Evolutionary conservation across 148 eudicot genomes (phyloP).

Genomic region (Nepenthes gracilis): DNA sequence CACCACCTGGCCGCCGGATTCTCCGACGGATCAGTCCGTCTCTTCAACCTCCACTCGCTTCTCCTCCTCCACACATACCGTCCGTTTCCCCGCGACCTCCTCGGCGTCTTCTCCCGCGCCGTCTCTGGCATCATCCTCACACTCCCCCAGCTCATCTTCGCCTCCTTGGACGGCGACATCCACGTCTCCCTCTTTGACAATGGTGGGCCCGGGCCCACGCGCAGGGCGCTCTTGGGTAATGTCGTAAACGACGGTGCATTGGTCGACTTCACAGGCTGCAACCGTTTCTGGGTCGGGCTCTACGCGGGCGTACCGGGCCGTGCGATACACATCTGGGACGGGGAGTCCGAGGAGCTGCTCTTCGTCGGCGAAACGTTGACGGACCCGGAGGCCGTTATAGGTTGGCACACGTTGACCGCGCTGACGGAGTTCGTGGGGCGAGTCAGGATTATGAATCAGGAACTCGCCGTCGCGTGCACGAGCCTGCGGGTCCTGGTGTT

Average conservation of each 20-base stretch:
- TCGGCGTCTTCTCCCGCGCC: slow-evolving; percentile 63
- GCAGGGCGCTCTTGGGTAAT: slow-evolving; percentile 52
- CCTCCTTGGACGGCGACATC: slow-evolving; percentile 70
- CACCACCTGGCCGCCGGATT: slow-evolving; percentile 67
- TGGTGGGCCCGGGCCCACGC: slow-evolving; percentile 12
- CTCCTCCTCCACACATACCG: slow-evolving; percentile 42
- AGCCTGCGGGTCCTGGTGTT: slow-evolving; percentile 29
- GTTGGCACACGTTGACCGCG: slow-evolving; percentile 75
- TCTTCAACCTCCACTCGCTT: slow-evolving; percentile 49
- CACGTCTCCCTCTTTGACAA: slow-evolving; percentile 29
- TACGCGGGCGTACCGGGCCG: slow-evolving; percentile 90
- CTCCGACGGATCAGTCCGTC: slow-evolving; percentile 62
- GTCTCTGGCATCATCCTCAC: slow-evolving; percentile 55
- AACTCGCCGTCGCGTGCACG: slow-evolving; percentile 62
- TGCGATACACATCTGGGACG: slow-evolving; percentile 66
- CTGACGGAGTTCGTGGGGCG: slow-evolving; percentile 43
- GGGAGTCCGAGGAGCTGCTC: slow-evolving; percentile 47
- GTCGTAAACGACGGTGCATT: slow-evolving; percentile 75
- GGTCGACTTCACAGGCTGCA: slow-evolving; percentile 66
- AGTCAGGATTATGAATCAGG: slow-evolving; percentile 34
- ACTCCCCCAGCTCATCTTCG: slow-evolving; percentile 30
- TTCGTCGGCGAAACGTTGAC: slow-evolving; percentile 60
- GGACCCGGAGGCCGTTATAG: slow-evolving; percentile 70
- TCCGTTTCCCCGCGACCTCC: slow-evolving; percentile 50
- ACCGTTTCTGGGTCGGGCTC: slow-evolving; percentile 82